Percentiles rank a stretch among this genome's conserved stretches.
phyloP scores from a whole-genome alignment of 495 filamentous ascomycete genomes.

The Hyaloscypha bicolor region DNA sequence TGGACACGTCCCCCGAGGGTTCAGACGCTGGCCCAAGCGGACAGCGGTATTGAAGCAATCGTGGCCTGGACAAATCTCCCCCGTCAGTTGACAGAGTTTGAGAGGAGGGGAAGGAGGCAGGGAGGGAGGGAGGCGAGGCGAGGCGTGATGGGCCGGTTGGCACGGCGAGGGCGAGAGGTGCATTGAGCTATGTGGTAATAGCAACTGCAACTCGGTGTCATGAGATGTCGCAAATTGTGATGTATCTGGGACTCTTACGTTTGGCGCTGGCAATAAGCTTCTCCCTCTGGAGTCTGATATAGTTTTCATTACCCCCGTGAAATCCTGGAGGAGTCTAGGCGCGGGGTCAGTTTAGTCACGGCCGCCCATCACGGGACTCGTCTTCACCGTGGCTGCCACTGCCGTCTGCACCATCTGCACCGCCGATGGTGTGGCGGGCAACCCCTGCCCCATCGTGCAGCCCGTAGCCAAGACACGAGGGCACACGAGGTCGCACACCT shows the following conservation, averaged over 20 bases:
- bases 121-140: background rate
- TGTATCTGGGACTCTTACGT: slow-evolving; percentile 1
- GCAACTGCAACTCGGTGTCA: slow-evolving; percentile 26
- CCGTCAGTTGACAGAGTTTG: slow-evolving; percentile 7
- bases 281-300: background rate
- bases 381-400: background rate
- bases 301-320: slow-evolving; percentile 29
- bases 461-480: no score
- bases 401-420: no score
- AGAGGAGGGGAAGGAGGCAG: background rate
- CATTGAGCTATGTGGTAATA: slow-evolving; percentile 7
- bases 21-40: slow-evolving; percentile 13
- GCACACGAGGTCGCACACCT: no score
- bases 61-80: slow-evolving; percentile 3
- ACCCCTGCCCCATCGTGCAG: no score
- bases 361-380: slow-evolving; percentile 14
- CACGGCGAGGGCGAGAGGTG: background rate
- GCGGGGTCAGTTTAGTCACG: slow-evolving; percentile 25
- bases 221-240: slow-evolving; percentile 12
- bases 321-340: slow-evolving; percentile 17
- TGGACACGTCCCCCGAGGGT: background rate
- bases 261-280: background rate
- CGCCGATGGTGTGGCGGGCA: no score
- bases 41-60: background rate
- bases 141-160: background rate